Percentiles rank a stretch among this genome's conserved stretches.
Evolutionary conservation across 225 moss, liverwort and hornwort genomes (phyloP).

Genomic region (Marchantia paleacea): DNA sequence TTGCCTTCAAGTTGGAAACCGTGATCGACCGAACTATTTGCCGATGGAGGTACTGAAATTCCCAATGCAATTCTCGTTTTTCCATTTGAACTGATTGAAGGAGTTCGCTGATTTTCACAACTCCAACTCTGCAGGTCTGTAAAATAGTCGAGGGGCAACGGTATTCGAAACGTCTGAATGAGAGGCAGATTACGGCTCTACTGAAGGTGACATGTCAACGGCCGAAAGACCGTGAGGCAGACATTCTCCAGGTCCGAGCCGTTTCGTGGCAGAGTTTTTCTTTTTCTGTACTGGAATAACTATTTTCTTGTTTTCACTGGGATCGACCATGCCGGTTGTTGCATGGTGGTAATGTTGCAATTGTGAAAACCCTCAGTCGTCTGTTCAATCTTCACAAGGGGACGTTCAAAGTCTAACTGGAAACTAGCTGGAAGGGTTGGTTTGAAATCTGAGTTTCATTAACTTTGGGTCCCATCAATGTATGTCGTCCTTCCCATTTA

Average conservation of each 20-base stretch:
- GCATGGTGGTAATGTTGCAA: too few relatives aligned
- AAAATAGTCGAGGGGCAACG: constrained; percentile 95
- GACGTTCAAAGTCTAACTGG: too few relatives aligned
- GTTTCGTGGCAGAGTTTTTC: not conserved
- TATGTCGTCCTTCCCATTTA: too few relatives aligned
- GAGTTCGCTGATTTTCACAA: too few relatives aligned
- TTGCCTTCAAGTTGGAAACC: constrained; percentile 84
- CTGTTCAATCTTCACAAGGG: too few relatives aligned
- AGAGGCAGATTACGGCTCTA: constrained; percentile 79
- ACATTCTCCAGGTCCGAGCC: constrained; percentile 63
- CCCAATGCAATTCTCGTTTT: not conserved
- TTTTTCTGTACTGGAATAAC: not conserved
- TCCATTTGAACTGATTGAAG: not conserved
- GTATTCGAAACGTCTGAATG: constrained; percentile 71
- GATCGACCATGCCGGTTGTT: not conserved
- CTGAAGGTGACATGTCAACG: constrained; percentile 87
- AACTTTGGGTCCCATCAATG: too few relatives aligned
- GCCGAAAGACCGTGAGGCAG: constrained; percentile 73
- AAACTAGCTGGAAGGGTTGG: too few relatives aligned
- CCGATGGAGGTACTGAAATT: constrained; percentile 70
- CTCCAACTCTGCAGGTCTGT: constrained; percentile 35
- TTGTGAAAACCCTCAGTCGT: too few relatives aligned
- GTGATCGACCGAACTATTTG: constrained; percentile 75
- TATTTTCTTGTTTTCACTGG: not conserved
- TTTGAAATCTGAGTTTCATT: too few relatives aligned